Conservation (phyloP, 2,329 filamentous ascomycete species). For the Gaeumannomyces tritici region DNA sequence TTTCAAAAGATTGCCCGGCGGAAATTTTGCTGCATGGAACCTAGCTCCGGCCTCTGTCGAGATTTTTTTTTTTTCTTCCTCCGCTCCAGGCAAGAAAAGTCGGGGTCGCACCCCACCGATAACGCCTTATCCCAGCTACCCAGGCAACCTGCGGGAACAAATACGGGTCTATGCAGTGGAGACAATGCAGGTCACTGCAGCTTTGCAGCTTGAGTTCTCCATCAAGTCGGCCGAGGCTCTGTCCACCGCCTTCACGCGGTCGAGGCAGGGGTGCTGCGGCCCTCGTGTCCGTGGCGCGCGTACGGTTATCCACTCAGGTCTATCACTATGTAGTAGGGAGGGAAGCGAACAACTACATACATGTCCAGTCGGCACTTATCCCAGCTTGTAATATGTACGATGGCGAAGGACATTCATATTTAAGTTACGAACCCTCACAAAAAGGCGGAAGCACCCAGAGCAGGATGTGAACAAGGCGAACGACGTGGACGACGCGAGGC, state of each 20-base stretch:
- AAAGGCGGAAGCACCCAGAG: too few species aligned
- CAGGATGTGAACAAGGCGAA: too few species aligned
- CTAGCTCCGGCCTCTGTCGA: background rate
- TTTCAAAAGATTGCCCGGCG: background rate
- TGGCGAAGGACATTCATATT: too few species aligned
- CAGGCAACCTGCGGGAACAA: constrained; percentile 3
- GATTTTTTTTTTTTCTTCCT: constrained; percentile 3
- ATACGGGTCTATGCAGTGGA: background rate
- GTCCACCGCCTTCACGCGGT: background rate
- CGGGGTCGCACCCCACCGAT: constrained; percentile 1
- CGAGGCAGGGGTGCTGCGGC: background rate
- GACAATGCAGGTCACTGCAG: background rate
- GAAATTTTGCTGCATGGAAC: background rate
- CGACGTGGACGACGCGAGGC: too few species aligned
- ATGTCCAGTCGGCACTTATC: too few species aligned
- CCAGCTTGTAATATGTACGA: too few species aligned
- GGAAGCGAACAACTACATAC: too few species aligned
- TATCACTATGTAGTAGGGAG: too few species aligned
- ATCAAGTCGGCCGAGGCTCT: background rate
- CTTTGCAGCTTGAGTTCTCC: background rate
- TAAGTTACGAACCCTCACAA: too few species aligned
- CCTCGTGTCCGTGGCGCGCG: background rate
- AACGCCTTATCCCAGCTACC: constrained; percentile 1
- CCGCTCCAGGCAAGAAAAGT: background rate
- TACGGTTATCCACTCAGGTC: background rate